Conservation (phyloP, 164 flowering plant genomes). For the Saururus chinensis region DNA sequence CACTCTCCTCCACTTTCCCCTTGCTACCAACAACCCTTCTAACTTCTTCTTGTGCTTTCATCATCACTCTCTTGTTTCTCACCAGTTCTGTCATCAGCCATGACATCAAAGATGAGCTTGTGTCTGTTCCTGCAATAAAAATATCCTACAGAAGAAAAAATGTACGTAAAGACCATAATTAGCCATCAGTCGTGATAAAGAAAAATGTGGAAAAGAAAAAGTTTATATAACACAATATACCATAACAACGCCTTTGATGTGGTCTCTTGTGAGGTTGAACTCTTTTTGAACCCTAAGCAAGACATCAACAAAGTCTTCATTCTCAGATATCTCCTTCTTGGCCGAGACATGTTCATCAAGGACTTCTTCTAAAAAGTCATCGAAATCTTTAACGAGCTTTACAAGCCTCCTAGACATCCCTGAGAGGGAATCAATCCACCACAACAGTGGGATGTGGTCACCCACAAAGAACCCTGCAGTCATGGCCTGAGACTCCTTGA, state of each 20-base stretch:
- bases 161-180: no score
- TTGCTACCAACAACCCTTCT: no score
- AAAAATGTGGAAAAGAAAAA: neutral
- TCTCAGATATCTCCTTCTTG: neutral
- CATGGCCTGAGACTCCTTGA: neutral
- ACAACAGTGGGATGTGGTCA: neutral
- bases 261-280: neutral
- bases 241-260: conserved; percentile 3
- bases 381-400: neutral
- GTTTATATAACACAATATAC: neutral
- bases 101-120: neutral
- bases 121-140: conserved; percentile 2
- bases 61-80: neutral
- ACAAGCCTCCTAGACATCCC: neutral
- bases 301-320: conserved; percentile 2
- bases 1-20: no score
- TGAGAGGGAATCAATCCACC: conserved; percentile 3
- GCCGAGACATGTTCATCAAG: neutral
- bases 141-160: neutral
- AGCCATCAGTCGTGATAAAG: no score
- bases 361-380: neutral
- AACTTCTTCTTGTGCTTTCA: no score
- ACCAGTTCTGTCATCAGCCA: no score
- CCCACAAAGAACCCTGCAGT: neutral
- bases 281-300: no score